Evolutionary conservation across 352 stramenopile species (phyloP).

Genomic region (Phytophthora uliginosa): DNA sequence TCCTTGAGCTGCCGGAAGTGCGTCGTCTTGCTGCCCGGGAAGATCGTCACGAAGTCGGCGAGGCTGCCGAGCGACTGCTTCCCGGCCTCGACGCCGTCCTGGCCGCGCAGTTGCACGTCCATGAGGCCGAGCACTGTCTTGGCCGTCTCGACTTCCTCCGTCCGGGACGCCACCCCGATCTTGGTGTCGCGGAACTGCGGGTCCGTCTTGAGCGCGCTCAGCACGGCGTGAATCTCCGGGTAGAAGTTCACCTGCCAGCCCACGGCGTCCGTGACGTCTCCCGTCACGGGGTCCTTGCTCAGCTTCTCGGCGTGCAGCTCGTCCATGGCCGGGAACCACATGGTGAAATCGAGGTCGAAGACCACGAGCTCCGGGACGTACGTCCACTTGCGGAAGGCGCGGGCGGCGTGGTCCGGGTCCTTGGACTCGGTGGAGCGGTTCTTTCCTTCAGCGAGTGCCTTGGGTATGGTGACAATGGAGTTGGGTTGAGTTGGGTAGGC

Average conservation of each 20-base stretch:
- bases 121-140: constrained; percentile 48
- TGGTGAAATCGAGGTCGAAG: constrained; percentile 84
- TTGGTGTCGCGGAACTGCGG: constrained; percentile 67
- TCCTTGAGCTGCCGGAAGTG: constrained; percentile 94
- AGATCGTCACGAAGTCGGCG: constrained; percentile 78
- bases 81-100: not conserved
- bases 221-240: constrained; percentile 52
- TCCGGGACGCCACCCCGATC: constrained; percentile 79
- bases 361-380: constrained; percentile 73
- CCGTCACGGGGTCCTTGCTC: constrained; percentile 64
- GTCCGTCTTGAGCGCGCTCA: constrained; percentile 71
- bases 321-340: constrained; percentile 80
- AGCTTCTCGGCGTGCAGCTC: constrained; percentile 88
- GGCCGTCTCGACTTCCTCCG: constrained; percentile 73
- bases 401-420: constrained; percentile 12
- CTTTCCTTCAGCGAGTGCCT: constrained; percentile 23
- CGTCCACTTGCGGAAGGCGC: constrained; percentile 47
- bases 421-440: constrained; percentile 28
- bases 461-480: constrained; percentile 11
- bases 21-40: constrained; percentile 82
- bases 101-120: not conserved
- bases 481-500: no score
- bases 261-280: constrained; percentile 61
- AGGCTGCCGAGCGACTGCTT: constrained; percentile 61
- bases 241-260: constrained; percentile 86